Evolutionary conservation across 345 rosid species (phyloP).

Genomic region (Ricinus communis): DNA sequence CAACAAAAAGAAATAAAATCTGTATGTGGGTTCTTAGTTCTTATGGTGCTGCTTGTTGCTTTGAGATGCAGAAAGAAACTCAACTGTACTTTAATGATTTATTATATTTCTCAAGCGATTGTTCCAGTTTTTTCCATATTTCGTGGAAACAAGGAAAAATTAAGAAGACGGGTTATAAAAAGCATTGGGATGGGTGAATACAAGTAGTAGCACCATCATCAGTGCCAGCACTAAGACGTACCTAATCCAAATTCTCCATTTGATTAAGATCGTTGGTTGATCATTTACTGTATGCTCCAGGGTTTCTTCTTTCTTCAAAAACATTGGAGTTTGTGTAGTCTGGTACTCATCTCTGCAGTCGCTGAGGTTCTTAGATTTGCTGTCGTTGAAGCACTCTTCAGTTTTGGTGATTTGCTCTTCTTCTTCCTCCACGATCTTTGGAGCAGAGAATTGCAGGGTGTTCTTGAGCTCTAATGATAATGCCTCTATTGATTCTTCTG

Average conservation of each 20-base stretch:
- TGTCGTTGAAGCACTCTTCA: slow-evolving; percentile 12
- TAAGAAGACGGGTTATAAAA: background rate
- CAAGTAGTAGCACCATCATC: slow-evolving; percentile 25
- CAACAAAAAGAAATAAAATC: background rate
- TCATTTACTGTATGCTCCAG: slow-evolving; percentile 9
- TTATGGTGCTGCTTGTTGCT: background rate
- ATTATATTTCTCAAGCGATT: background rate
- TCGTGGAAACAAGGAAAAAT: background rate
- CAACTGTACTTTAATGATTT: background rate
- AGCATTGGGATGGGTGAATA: slow-evolving; percentile 16
- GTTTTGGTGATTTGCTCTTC: slow-evolving; percentile 2
- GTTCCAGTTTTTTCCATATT: background rate
- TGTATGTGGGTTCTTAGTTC: background rate
- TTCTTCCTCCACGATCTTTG: slow-evolving; percentile 13
- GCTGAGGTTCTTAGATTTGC: background rate
- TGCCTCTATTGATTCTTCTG: slow-evolving; percentile 34
- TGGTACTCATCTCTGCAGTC: background rate
- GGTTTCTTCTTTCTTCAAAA: slow-evolving; percentile 7
- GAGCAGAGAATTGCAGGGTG: slow-evolving; percentile 6
- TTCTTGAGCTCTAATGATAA: slow-evolving; percentile 23
- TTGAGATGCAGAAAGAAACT: background rate
- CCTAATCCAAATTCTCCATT: slow-evolving; percentile 17
- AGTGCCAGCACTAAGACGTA: slow-evolving; percentile 12
- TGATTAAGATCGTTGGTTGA: slow-evolving; percentile 10
- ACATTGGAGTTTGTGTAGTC: background rate